Base-by-base conservation (phyloP, 1,139 yeast genomes). In the Zhuliangozyma blackwelliae region DNA sequence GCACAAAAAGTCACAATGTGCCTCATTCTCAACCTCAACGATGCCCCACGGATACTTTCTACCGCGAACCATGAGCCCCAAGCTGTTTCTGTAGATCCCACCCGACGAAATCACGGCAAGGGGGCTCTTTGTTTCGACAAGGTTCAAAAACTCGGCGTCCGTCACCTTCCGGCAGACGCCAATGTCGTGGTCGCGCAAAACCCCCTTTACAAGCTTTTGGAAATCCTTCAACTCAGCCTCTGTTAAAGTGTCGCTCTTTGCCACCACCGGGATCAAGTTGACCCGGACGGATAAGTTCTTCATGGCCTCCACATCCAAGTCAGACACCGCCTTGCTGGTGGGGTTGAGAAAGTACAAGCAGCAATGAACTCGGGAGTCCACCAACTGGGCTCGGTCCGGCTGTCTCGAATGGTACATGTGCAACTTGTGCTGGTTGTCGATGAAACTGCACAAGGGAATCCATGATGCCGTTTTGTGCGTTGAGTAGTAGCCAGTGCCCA, bases 11-110 rank as follows among this genome's bases (percentile, higher is more conserved):
- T 87, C 95, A 57, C 94, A 79, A 51, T 80, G 85, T 3, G 55
- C 50, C 2, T 68, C 68, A 49, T 85, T 79, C 45, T 82, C 89
- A 28, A 82, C 77, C 45, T 85, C 88, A 5, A 82, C 81, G 0
- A 95, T 95, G 0, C 95, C 95, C 94, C 95, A 86, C 9, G 63
- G 67, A 55, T 84, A 86, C 45, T 68, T 63, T 47, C 95, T 71
- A 5, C 88, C 92, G 41, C 81, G 65, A 3, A 79, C 77, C 2
- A 51, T 34, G 12, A 59, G 46, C 0, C 76, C 78, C 3, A 57
- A 52, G 0, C 51, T 44, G 32, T 63, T 64, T 13, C 36, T 25
- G 45, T 60, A 47, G 32, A 41, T 36, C 3, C 59, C 55, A 34
- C 62, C 69, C 2, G 88, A 71, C 10, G 82, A 75, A 34, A 85